A percentile compares a stretch with the other conserved stretches of the same genome.
phyloP scores from a whole-genome alignment of 1,284 basidiomycete species.

The Marasmius tenuissimus region DNA sequence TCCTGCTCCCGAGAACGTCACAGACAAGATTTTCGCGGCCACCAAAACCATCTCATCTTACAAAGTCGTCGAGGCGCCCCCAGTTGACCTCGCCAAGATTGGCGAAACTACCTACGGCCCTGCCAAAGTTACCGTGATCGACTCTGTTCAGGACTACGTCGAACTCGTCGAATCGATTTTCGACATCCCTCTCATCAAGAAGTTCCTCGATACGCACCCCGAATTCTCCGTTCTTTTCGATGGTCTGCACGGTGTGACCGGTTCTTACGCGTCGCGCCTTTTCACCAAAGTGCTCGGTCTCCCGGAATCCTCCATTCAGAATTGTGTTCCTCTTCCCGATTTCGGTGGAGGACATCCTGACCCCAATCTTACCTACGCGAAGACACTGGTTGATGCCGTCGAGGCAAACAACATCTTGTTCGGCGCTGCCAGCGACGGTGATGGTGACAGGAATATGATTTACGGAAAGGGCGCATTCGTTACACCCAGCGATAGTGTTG shows the following conservation, averaged over 20 bases:
- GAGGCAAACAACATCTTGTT: conserved; percentile 88
- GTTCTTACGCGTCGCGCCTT: conserved; percentile 92
- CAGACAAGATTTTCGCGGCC: conserved; percentile 90
- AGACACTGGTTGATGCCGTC: conserved; percentile 90
- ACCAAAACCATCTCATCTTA: conserved; percentile 87
- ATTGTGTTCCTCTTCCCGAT: conserved; percentile 88
- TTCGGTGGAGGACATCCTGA: conserved; percentile 98
- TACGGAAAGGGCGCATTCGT: conserved; percentile 98
- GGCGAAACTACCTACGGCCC: conserved; percentile 83
- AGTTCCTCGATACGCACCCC: conserved; percentile 76
- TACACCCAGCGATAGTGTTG: conserved; percentile 95
- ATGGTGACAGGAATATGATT: conserved; percentile 99
- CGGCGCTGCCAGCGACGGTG: conserved; percentile 96
- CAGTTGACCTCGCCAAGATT: conserved; percentile 83
- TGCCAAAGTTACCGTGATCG: conserved; percentile 87
- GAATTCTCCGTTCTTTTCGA: conserved; percentile 94
- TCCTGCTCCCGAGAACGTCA: conserved; percentile 93
- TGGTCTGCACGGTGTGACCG: conserved; percentile 95
- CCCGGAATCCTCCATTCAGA: conserved; percentile 81
- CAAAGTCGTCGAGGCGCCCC: conserved; percentile 79
- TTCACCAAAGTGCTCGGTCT: conserved; percentile 87
- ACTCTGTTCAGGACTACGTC: conserved; percentile 92
- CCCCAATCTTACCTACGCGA: conserved; percentile 97
- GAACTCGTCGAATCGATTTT: conserved; percentile 87
- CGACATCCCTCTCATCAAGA: conserved; percentile 91